Conservation (phyloP, 768 basidiomycete genomes). For the Trametes sanguinea region DNA sequence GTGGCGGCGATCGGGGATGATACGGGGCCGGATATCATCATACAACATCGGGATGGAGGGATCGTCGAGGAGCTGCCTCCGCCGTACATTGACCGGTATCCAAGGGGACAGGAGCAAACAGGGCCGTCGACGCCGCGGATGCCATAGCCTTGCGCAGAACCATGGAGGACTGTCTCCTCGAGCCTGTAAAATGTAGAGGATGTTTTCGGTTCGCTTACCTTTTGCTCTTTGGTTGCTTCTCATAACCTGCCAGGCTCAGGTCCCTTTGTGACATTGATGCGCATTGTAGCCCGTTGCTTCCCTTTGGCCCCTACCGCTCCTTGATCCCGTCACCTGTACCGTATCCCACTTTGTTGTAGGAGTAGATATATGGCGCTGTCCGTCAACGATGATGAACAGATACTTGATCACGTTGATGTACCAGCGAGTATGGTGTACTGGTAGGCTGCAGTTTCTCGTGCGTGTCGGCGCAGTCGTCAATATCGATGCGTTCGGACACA, state of each 20-base stretch:
- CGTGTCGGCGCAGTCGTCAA: too few species aligned
- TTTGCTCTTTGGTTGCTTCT: background rate
- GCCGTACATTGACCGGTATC: slow-evolving; percentile 37
- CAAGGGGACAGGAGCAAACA: background rate
- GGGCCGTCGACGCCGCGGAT: background rate
- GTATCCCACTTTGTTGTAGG: background rate
- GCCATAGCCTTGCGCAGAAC: background rate
- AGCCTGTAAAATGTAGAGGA: background rate
- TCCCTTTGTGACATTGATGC: background rate
- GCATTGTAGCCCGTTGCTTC: background rate
- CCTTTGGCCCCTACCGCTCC: background rate
- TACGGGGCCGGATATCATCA: slow-evolving; percentile 36
- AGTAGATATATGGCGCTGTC: background rate
- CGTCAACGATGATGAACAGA: background rate
- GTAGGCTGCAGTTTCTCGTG: too few species aligned
- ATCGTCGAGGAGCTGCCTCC: slow-evolving; percentile 44
- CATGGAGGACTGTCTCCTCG: background rate
- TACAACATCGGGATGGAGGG: slow-evolving; percentile 44
- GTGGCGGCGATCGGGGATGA: slow-evolving; percentile 21
- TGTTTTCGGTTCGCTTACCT: background rate
- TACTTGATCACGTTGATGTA: too few species aligned
- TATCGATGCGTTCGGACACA: too few species aligned
- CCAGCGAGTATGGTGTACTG: too few species aligned
- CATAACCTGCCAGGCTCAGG: slow-evolving; percentile 17
- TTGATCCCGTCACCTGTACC: background rate